Conservation (phyloP, 164 flowering plant species). For the Vitis vinifera region ASM3070453v1 NC_081822.1:4397501-4398000, state of each 20-base stretch:
- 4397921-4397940: neutral
- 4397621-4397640: conserved; percentile 12
- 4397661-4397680: neutral
- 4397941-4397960: no score
- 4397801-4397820: conserved; percentile 88
- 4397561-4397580: conserved; percentile 53
- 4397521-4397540: conserved; percentile 51
- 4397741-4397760: conserved; percentile 82
- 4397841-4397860: conserved; percentile 72
- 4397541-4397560: conserved; percentile 61
- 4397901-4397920: conserved; percentile 63
- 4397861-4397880: conserved; percentile 74
- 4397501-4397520: conserved; percentile 55
- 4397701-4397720: conserved; percentile 86
- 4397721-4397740: conserved; percentile 79
- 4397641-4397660: neutral
- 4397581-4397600: conserved; percentile 60
- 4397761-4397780: conserved; percentile 85
- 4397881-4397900: conserved; percentile 74
- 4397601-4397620: conserved; percentile 90
- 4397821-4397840: conserved; percentile 86
- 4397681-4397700: conserved; percentile 11
- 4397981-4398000: no score
- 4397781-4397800: conserved; percentile 91
- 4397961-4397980: no score